Evolutionary conservation across 768 basidiomycete species (phyloP).

Genomic region (Mycena floridula): DNA sequence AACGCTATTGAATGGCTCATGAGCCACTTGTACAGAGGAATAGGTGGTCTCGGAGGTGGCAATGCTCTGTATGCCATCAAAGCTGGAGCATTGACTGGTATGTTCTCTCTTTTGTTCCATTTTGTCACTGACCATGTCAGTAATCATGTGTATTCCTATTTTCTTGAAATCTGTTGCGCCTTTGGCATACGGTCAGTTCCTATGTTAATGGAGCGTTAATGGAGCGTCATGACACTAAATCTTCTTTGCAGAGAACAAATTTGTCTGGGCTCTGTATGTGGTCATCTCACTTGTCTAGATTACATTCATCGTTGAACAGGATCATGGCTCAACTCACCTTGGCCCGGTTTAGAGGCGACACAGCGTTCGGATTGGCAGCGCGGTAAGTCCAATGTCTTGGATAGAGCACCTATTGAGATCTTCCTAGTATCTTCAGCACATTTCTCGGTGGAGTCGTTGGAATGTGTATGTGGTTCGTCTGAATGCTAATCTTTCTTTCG

Average conservation of each 20-base stretch:
- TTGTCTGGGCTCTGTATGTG: slow-evolving; percentile 66
- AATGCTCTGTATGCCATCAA: slow-evolving; percentile 69
- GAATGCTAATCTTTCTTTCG: background rate
- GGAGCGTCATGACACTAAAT: background rate
- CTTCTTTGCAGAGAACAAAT: slow-evolving; percentile 42
- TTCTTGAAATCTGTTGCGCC: slow-evolving; percentile 46
- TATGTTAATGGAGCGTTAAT: background rate
- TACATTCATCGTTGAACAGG: slow-evolving; percentile 23
- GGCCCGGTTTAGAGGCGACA: slow-evolving; percentile 71
- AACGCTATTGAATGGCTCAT: slow-evolving; percentile 50
- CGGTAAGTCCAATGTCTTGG: too few relatives aligned
- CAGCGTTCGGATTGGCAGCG: slow-evolving; percentile 55
- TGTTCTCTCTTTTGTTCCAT: slow-evolving; percentile 6
- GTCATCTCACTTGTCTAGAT: too few relatives aligned
- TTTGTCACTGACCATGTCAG: slow-evolving; percentile 20
- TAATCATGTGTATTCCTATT: slow-evolving; percentile 54
- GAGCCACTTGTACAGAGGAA: slow-evolving; percentile 35
- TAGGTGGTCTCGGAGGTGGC: slow-evolving; percentile 41
- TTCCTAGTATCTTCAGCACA: slow-evolving; percentile 59
- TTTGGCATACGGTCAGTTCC: slow-evolving; percentile 36
- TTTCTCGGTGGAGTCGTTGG: slow-evolving; percentile 62
- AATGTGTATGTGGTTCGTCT: slow-evolving; percentile 56
- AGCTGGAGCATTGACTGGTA: slow-evolving; percentile 56
- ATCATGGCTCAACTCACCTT: slow-evolving; percentile 74
- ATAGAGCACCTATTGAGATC: too few relatives aligned